Conservation (phyloP, 2,329 filamentous ascomycete genomes). For the Beauveria pseudobassiana region DNA sequence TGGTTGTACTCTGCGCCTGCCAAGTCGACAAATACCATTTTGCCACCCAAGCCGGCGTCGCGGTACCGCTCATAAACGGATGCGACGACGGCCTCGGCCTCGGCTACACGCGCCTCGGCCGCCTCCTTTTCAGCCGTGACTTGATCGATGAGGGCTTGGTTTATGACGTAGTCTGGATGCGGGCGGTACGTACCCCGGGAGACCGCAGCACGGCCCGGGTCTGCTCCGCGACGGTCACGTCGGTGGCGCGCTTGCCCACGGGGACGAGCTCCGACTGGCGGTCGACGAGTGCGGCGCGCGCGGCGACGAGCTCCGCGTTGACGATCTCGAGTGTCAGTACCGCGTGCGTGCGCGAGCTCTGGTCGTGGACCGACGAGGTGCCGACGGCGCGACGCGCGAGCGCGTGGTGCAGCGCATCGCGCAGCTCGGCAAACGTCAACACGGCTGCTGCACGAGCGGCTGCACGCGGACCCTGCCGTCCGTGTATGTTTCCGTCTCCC, state of each 20-base stretch:
- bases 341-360: constrained; percentile 38
- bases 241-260: constrained; percentile 22
- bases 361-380: constrained; percentile 33
- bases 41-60: constrained; percentile 26
- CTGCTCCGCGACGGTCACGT: constrained; percentile 14
- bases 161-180: constrained; percentile 26
- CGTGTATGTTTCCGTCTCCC: constrained; percentile 31
- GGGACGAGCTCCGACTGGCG: constrained; percentile 37
- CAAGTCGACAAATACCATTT: constrained; percentile 37
- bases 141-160: constrained; percentile 31
- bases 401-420: constrained; percentile 20
- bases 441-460: constrained; percentile 27
- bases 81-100: constrained; percentile 26
- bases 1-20: constrained; percentile 36
- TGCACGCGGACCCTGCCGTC: constrained; percentile 33
- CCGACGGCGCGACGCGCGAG: constrained; percentile 26
- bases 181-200: constrained; percentile 25
- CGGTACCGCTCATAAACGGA: constrained; percentile 17
- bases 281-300: constrained; percentile 30
- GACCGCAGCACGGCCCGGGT: constrained; percentile 20
- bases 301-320: constrained; percentile 26
- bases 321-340: constrained; percentile 35
- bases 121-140: constrained; percentile 30
- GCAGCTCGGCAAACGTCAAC: constrained; percentile 28
- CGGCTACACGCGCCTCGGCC: constrained; percentile 25